Conservation (phyloP, 1,284 basidiomycete species). For the Coniophora puteana region DNA sequence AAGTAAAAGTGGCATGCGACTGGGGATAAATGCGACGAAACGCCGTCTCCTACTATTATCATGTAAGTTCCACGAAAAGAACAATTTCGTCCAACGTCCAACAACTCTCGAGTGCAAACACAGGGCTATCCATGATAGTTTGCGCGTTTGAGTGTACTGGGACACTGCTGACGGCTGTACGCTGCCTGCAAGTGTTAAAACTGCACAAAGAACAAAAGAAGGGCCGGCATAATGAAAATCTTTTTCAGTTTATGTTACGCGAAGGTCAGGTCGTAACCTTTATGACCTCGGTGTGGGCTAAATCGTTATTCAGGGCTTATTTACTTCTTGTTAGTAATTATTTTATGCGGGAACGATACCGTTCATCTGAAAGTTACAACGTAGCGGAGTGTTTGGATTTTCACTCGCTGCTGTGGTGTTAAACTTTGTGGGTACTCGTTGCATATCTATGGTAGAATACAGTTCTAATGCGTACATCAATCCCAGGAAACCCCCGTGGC, state of each 20-base stretch:
- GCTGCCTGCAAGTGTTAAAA: slow-evolving; percentile 25
- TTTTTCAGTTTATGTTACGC: slow-evolving; percentile 16
- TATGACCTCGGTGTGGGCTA: background rate
- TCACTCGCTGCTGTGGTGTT: slow-evolving; percentile 24
- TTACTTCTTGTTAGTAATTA: slow-evolving; percentile 23
- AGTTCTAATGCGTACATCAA: background rate
- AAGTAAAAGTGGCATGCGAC: slow-evolving; percentile 19
- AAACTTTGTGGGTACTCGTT: slow-evolving; percentile 23
- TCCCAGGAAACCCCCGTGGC: background rate
- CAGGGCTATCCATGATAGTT: slow-evolving; percentile 27
- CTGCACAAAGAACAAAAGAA: slow-evolving; percentile 6
- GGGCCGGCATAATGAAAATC: slow-evolving; percentile 5
- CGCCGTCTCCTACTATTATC: background rate
- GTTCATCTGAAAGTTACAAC: background rate
- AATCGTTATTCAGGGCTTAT: slow-evolving; percentile 14
- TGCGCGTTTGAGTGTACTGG: slow-evolving; percentile 25
- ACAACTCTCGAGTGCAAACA: slow-evolving; percentile 14
- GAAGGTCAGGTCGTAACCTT: slow-evolving; percentile 15
- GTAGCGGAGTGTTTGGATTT: slow-evolving; percentile 24
- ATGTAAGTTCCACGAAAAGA: background rate
- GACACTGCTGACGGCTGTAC: slow-evolving; percentile 23
- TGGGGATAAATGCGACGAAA: slow-evolving; percentile 13
- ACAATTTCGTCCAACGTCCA: background rate
- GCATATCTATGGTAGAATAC: background rate
- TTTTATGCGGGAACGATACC: too few species aligned